Percentiles rank a stretch among this genome's conserved stretches.
Evolutionary conservation across 495 filamentous ascomycete genomes (phyloP).

Genomic region (Geoglossum glabrum): DNA sequence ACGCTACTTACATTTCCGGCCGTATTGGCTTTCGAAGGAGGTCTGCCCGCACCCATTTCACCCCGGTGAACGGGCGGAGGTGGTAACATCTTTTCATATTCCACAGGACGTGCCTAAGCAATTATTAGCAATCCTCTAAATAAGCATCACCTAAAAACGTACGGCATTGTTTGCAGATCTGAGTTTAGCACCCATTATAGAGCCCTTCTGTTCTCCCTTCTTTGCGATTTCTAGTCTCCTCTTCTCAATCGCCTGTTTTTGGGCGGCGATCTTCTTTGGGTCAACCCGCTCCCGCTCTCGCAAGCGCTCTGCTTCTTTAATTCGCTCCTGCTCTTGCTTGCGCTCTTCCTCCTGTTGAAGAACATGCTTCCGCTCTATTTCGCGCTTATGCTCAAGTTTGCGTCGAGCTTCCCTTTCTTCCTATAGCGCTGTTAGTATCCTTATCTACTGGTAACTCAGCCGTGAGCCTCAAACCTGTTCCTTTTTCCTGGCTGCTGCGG

Average conservation of each 20-base stretch:
- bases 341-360: conserved; percentile 34
- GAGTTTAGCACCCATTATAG: background rate
- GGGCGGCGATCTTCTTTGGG: conserved; percentile 39
- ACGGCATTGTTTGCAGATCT: background rate
- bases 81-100: conserved; percentile 10
- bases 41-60: conserved; percentile 30
- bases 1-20: background rate
- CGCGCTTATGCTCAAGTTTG: conserved; percentile 59
- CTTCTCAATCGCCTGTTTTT: conserved; percentile 47
- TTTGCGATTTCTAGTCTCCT: conserved; percentile 45
- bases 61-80: conserved; percentile 19
- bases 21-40: conserved; percentile 20
- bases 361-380: conserved; percentile 55
- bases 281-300: conserved; percentile 30
- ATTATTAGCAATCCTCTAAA: background rate
- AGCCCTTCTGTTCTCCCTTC: conserved; percentile 29
- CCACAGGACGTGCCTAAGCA: conserved; percentile 8
- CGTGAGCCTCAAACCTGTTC: conserved; percentile 29
- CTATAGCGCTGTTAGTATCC: conserved; percentile 16
- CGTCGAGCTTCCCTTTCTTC: conserved; percentile 59
- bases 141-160: background rate
- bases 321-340: conserved; percentile 18
- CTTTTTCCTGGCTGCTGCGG: conserved; percentile 51
- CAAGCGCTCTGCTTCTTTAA: conserved; percentile 22
- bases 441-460: background rate